phyloP scores from a whole-genome alignment of 495 filamentous ascomycete species.

The Aspergillus campestris region DNA sequence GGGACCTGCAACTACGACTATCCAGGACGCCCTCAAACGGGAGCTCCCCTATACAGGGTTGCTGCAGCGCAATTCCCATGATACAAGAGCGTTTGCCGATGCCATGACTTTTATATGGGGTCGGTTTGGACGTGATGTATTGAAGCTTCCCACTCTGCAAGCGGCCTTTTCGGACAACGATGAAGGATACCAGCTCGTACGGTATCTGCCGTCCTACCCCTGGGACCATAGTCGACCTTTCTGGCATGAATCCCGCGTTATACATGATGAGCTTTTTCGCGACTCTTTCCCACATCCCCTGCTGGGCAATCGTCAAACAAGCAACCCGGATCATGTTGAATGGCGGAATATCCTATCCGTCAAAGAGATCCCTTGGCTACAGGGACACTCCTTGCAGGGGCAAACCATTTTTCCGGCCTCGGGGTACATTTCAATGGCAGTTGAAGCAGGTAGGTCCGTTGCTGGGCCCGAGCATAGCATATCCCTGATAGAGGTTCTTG shows the following conservation, averaged over 20 bases:
- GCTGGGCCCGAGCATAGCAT: background rate
- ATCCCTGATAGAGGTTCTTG: constrained; percentile 1
- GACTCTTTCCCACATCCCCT: too few species aligned
- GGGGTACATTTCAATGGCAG: constrained; percentile 10
- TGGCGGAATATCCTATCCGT: constrained; percentile 11
- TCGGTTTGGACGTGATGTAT: constrained; percentile 16
- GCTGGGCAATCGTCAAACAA: background rate
- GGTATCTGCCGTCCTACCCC: constrained; percentile 1
- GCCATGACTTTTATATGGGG: constrained; percentile 41
- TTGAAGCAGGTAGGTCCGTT: constrained; percentile 12
- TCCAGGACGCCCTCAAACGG: constrained; percentile 11
- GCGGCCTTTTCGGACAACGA: background rate
- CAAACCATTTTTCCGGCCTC: constrained; percentile 11
- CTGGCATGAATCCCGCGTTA: background rate
- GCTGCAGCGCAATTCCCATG: constrained; percentile 21
- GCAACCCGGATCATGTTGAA: constrained; percentile 1
- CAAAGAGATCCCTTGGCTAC: constrained; percentile 9
- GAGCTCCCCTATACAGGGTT: constrained; percentile 23
- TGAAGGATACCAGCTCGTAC: background rate
- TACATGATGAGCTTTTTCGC: background rate
- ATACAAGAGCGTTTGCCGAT: constrained; percentile 26
- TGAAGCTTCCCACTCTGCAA: constrained; percentile 4
- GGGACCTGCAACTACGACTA: constrained; percentile 28
- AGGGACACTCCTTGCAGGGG: constrained; percentile 7
- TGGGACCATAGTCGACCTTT: background rate